phyloP scores from a whole-genome alignment of 495 filamentous ascomycete species.

The Letharia lupina region DNA sequence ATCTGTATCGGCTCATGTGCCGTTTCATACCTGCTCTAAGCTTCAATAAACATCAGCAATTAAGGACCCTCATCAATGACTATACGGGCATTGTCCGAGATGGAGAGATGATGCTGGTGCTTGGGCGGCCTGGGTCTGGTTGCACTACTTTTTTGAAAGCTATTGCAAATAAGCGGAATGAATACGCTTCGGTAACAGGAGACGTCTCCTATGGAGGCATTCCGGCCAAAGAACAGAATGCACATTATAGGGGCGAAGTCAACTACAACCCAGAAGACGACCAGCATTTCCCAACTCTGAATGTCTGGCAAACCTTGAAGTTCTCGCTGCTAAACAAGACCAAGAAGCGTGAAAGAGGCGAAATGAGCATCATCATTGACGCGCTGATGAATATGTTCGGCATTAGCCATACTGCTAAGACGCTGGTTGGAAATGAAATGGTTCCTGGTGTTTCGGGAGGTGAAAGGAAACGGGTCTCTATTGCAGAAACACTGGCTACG shows the following conservation, averaged over 20 bases:
- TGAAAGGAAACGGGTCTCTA: constrained; percentile 63
- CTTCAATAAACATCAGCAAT: constrained; percentile 42
- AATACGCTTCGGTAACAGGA: constrained; percentile 59
- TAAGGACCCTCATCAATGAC: constrained; percentile 59
- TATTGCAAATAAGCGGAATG: constrained; percentile 59
- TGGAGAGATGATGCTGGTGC: constrained; percentile 77
- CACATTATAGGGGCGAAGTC: constrained; percentile 69
- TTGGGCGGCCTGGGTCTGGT: constrained; percentile 71
- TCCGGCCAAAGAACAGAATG: constrained; percentile 56
- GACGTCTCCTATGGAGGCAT: constrained; percentile 73
- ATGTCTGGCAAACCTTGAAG: constrained; percentile 71
- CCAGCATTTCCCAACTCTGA: constrained; percentile 66
- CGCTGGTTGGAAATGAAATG: constrained; percentile 76
- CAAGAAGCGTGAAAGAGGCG: constrained; percentile 57
- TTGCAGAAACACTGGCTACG: constrained; percentile 59
- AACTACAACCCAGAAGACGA: constrained; percentile 81
- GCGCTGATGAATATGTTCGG: constrained; percentile 64
- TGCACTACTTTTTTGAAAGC: constrained; percentile 75
- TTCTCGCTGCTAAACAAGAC: constrained; percentile 80
- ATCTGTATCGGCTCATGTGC: constrained; percentile 63
- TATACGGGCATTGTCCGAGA: constrained; percentile 72
- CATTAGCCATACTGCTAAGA: constrained; percentile 74
- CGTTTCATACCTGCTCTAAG: constrained; percentile 56
- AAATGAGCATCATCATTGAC: constrained; percentile 58
- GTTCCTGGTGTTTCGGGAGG: constrained; percentile 67